phyloP scores from a whole-genome alignment of 108 stramenopile genomes.

The Fragilariopsis cylindrus region DNA sequence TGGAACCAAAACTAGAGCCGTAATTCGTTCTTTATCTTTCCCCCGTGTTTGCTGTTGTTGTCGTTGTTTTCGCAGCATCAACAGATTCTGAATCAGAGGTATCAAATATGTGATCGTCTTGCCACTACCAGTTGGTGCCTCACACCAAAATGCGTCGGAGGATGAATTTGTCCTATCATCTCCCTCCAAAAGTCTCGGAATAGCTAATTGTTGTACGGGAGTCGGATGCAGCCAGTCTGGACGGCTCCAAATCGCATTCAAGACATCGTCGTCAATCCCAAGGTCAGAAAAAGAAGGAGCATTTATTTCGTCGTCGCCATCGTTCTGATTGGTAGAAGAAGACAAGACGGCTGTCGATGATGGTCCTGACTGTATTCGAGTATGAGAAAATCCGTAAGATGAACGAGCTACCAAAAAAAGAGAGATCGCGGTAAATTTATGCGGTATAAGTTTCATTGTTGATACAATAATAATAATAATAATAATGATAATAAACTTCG shows the following conservation, averaged over 20 bases:
- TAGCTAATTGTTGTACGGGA: conserved; percentile 64
- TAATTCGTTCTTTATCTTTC: conserved; percentile 34
- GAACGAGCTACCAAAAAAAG: no score
- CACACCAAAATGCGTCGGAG: conserved; percentile 62
- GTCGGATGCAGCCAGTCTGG: conserved; percentile 64
- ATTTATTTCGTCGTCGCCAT: not conserved
- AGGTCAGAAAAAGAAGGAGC: conserved; percentile 36
- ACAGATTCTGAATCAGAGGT: conserved; percentile 76
- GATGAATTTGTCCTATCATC: not conserved
- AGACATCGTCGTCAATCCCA: conserved; percentile 27
- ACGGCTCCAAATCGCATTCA: conserved; percentile 37
- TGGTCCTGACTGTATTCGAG: no score
- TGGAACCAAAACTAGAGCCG: conserved; percentile 84
- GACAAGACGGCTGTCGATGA: not conserved
- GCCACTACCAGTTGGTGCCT: conserved; percentile 82
- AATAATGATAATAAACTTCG: no score
- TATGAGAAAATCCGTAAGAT: no score
- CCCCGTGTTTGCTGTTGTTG: conserved; percentile 11
- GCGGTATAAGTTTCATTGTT: no score
- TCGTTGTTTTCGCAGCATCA: conserved; percentile 5
- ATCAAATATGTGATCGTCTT: conserved; percentile 91
- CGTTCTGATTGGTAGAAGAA: not conserved
- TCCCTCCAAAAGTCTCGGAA: conserved; percentile 52
- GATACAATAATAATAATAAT: no score
- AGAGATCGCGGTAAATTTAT: no score